Percentiles rank a stretch among this genome's conserved stretches.
Evolutionary conservation across 192 early-diverging fungal species (phyloP).

Genomic region (Podochytrium sp.): DNA sequence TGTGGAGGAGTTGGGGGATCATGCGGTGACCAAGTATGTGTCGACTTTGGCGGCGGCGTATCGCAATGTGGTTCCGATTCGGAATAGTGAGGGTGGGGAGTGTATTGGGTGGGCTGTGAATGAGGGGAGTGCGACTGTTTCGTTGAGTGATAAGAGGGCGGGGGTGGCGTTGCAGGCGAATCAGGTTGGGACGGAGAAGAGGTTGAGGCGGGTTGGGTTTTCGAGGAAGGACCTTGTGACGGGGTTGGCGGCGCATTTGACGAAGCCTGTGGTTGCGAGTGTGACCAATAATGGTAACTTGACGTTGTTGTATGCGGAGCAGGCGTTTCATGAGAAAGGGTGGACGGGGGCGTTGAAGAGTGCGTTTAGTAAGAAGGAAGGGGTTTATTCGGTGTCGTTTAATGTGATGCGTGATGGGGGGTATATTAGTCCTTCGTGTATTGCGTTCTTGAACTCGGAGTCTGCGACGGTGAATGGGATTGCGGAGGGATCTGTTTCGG

Average conservation of each 20-base stretch:
- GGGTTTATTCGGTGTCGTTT: conserved; percentile 17
- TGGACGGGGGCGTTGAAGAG: conserved; percentile 16
- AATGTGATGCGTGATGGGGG: conserved; percentile 26
- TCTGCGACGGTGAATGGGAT: conserved; percentile 3
- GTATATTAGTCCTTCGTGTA: conserved; percentile 18
- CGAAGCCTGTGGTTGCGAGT: conserved; percentile 29
- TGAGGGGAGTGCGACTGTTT: conserved; percentile 15
- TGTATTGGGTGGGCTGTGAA: conserved; percentile 38
- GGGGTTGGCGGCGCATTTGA: conserved; percentile 27
- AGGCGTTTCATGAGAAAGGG: conserved; percentile 31
- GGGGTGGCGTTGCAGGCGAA: not conserved
- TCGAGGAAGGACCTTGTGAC: conserved; percentile 30
- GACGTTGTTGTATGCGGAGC: conserved; percentile 32
- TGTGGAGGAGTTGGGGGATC: conserved; percentile 33
- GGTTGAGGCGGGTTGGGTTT: conserved; percentile 16
- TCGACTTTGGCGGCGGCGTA: conserved; percentile 19
- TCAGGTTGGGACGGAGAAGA: not conserved
- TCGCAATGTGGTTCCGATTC: conserved; percentile 19
- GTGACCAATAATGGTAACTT: conserved; percentile 37
- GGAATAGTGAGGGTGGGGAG: not conserved
- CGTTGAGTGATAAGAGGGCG: conserved; percentile 25
- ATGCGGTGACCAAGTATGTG: conserved; percentile 7
- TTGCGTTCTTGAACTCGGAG: conserved; percentile 29
- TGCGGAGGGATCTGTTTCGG: conserved; percentile 1
- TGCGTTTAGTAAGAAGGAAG: conserved; percentile 23